Evolutionary conservation across 164 flowering plant species (phyloP), one percentile per base, ranked within the genome.

Genomic region (Tetrastigma voinierianum): DNA sequence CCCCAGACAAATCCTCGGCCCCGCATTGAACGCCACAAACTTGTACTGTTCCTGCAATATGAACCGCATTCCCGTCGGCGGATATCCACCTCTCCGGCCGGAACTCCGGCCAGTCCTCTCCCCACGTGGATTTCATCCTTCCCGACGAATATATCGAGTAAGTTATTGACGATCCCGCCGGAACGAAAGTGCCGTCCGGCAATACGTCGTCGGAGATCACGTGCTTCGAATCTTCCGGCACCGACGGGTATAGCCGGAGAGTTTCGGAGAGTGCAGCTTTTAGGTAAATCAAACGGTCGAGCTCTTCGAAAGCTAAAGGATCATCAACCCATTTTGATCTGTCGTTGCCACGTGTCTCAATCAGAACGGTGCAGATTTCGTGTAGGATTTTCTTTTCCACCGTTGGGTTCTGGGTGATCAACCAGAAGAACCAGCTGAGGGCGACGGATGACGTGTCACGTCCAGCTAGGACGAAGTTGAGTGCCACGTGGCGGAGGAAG

Each of bases 1-100:
- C 67, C 96, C 98, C 20, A 94, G 57, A 61, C 98, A 94, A 0
- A 86, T 83, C 67, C 98, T 83, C 0, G 97, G 98, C 0, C 98
- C 98, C 0, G 90, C 96, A 61, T 94, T 94, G 76, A 94, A 94
- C 9, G 98, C 78, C 5, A 91, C 92, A 57, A 87, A 91, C 61
- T 61, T 81, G 68, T 67, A 85, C 8, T 73, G 62, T 57, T 85
- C 90, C 44, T 78, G 82, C 71, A 25, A 54, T 14, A 63, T 63
- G 70, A 87, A 83, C 40, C 56, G 67, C 49, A n/a, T 32, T 66
- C 1, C 84, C 81, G 16, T 84, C 83, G 3, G 78, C 48, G 2
- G 85, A 64, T 45, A 87, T 21, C 86, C 87, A 87, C 65, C 91
- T 40, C 76, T 87, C 91, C 1, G 91, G 91, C 44, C 72, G 75